Evolutionary conservation across 768 basidiomycete genomes (phyloP), one percentile per base, ranked within the genome.

Genomic region (Leccinellum luteum): DNA sequence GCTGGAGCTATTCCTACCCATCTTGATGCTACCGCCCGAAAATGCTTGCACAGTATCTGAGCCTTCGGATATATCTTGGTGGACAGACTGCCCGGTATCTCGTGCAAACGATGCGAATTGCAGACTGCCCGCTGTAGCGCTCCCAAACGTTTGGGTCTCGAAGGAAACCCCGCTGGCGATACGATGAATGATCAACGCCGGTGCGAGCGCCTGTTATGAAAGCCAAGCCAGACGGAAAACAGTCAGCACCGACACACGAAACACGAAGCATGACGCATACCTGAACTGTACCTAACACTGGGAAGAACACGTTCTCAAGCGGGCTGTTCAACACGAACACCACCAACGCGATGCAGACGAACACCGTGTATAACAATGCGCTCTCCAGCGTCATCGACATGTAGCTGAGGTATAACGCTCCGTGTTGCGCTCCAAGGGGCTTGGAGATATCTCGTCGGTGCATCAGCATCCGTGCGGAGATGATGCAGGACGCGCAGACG

Each of bases 371-470:
- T 31, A 68, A 30, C 48, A 55, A 0, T 0, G 66, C 66, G 54
- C 66, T 67, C 54, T 68, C 66, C 45, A 68, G 62, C 21, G 64
- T 64, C 67, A 68, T 64, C 1, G 65, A 56, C 64, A 69, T 64
- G n/a, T 64, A 68, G 2, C 56, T 30, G 35, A 68, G 45, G 34
- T 69, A 67, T 19, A 68, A 66, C 19, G 51, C 17, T 2, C 62
- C 66, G 8, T 64, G 64, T 1, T 44, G 54, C 0, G 53, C 43
- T 1, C 64, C 64, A 48, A 61, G 14, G 0, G 65, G 60, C 2
- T 14, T 31, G 1, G 56, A 43, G 51, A 66, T 38, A 0, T 64
- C 51, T 1, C 41, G 67, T 6, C 64, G 52, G 23, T 69, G 58
- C 41, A 69, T 55, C 61, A 48, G 64, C 10, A 67, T 57, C 3